Base-by-base conservation (phyloP, 805 yeast genomes). In the Vanderwaltozyma polyspora region DNA sequence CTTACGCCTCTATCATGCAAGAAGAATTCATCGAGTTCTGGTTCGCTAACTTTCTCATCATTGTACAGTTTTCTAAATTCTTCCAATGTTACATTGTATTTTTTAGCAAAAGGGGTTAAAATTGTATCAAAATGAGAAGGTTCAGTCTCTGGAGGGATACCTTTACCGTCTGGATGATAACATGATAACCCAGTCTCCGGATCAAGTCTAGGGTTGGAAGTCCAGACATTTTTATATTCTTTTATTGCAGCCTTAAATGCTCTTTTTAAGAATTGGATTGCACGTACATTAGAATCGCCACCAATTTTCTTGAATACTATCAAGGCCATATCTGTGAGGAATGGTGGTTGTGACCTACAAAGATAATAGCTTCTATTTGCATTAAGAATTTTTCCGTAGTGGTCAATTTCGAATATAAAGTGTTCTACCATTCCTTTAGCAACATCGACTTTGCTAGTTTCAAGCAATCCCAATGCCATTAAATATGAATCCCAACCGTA, bases 401-500 rank as follows among this genome's bases (percentile, higher is more conserved):
- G 77, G 30, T 74, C 66, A 47, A 89, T 87, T 53, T 91, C 95
- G 59, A 79, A 91, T 36, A 85, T 78, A 54, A 86, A 87, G 58
- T 89, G 87, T 53, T 80, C 87, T 10, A 87, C 83, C 89, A 89
- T 84, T 0, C 94, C 94, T 45, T 77, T 67, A 7, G 95, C 89
- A 23, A 87, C 66, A 27, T 77, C 81, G 15, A 75, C 57, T 33
- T 74, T 67, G 27, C 69, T 72, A 49, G 81, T 80, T 19, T 72
- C 68, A 18, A 91, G 55, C 28, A 91, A 65, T 1, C 97, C 98
- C 17, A 86, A 58, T 0, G 91, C 73, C 52, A 79, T 86, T 79
- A 91, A 82, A 52, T 91, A 89, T 2, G 95, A 85, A 57, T 89
- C 98, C 98, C 98, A 89, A 12, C 97, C 98, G 51, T 91, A 89